Conservation (phyloP, 2,329 filamentous ascomycete species). For the Biscogniauxia sp. region DNA sequence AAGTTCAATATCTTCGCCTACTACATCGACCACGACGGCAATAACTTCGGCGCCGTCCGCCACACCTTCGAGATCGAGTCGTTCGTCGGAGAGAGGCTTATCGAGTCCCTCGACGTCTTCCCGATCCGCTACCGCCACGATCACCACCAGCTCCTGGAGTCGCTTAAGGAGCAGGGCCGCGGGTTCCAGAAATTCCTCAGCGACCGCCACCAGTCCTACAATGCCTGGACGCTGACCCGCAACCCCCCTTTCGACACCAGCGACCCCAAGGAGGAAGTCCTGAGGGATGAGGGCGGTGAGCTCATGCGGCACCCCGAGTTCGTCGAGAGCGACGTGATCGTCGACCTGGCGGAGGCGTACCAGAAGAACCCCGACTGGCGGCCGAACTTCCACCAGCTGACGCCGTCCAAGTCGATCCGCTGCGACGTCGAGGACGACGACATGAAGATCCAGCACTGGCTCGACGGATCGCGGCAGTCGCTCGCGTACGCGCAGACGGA, state of each 20-base stretch:
- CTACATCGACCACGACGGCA: slow-evolving; percentile 43
- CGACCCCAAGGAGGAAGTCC: slow-evolving; percentile 33
- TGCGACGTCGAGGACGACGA: slow-evolving; percentile 34
- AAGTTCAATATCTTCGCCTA: slow-evolving; percentile 38
- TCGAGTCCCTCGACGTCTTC: slow-evolving; percentile 37
- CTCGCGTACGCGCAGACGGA: slow-evolving; percentile 35
- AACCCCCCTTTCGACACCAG: slow-evolving; percentile 32
- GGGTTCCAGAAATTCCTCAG: slow-evolving; percentile 33
- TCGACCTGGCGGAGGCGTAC: slow-evolving; percentile 41
- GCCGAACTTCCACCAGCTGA: slow-evolving; percentile 31
- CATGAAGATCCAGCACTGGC: slow-evolving; percentile 39
- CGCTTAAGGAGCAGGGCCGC: slow-evolving; percentile 33
- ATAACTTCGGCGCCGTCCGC: slow-evolving; percentile 36
- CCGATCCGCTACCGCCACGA: slow-evolving; percentile 39
- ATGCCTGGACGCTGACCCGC: slow-evolving; percentile 41
- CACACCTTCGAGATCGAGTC: slow-evolving; percentile 36
- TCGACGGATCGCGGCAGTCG: slow-evolving; percentile 29
- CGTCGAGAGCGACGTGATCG: slow-evolving; percentile 42
- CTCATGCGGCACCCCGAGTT: slow-evolving; percentile 37
- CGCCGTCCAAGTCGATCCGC: slow-evolving; percentile 29
- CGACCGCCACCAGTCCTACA: slow-evolving; percentile 40
- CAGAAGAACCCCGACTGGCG: slow-evolving; percentile 39
- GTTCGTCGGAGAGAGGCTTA: slow-evolving; percentile 38
- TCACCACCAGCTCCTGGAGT: slow-evolving; percentile 34
- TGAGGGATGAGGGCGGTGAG: slow-evolving; percentile 29